Conservation (phyloP, 768 basidiomycete species). For the Rubroboletus satanas region DNA sequence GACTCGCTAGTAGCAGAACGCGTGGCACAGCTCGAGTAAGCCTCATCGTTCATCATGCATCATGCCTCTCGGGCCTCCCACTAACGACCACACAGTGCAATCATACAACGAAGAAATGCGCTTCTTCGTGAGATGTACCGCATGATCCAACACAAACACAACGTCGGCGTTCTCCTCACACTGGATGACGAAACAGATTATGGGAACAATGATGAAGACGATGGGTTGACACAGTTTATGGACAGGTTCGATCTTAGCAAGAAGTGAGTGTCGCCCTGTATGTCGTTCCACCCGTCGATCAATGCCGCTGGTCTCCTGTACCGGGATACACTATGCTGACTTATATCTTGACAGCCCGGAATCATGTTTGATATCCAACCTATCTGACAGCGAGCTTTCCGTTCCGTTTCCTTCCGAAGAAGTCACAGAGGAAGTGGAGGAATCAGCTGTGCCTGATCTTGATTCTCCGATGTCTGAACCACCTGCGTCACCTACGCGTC, state of each 20-base stretch:
- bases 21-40: constrained; percentile 33
- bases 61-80: neutral
- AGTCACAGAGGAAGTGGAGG: constrained; percentile 2
- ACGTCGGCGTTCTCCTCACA: constrained; percentile 38
- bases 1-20: constrained; percentile 39
- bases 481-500: constrained; percentile 25
- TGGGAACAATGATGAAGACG: constrained; percentile 32
- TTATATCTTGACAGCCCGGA: constrained; percentile 33
- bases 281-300: neutral
- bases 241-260: constrained; percentile 52
- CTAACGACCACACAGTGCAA: constrained; percentile 41
- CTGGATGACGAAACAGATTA: constrained; percentile 38
- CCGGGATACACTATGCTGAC: constrained; percentile 6
- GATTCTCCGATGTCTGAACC: constrained; percentile 35
- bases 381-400: constrained; percentile 33
- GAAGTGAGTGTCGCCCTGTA: constrained; percentile 36
- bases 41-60: neutral
- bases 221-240: constrained; percentile 46
- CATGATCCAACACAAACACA: constrained; percentile 55
- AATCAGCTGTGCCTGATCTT: constrained; percentile 16
- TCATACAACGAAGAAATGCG: constrained; percentile 62
- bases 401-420: constrained; percentile 17
- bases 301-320: neutral
- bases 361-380: constrained; percentile 38
- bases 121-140: constrained; percentile 68